phyloP scores from a whole-genome alignment of 768 basidiomycete species.

The Tylopilus sp. region DNA sequence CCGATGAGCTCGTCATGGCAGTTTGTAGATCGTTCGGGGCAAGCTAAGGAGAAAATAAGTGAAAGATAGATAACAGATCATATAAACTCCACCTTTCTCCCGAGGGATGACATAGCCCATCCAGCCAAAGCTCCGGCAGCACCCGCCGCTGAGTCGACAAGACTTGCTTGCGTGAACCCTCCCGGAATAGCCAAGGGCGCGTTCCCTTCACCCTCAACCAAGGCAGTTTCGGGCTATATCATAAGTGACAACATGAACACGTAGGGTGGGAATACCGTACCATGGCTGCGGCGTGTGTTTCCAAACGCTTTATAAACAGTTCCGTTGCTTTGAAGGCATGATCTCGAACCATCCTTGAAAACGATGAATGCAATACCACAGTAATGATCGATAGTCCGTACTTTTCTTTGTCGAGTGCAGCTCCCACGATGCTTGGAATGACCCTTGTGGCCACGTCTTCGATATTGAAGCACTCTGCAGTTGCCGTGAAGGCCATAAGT shows the following conservation, averaged over 20 bases:
- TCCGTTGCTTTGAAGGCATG: constrained; percentile 95
- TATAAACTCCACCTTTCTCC: constrained; percentile 59
- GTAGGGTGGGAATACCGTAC: constrained; percentile 38
- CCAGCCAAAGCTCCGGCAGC: constrained; percentile 91
- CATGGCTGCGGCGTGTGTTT: constrained; percentile 77
- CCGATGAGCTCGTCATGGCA: constrained; percentile 45
- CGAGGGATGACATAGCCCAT: constrained; percentile 91
- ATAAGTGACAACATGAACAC: not conserved
- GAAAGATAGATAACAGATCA: not conserved
- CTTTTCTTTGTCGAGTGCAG: constrained; percentile 93
- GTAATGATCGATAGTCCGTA: constrained; percentile 32
- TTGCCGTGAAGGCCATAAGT: constrained; percentile 94
- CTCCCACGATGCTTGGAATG: constrained; percentile 76
- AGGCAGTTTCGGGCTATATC: constrained; percentile 54
- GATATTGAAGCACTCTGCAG: constrained; percentile 80
- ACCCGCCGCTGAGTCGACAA: constrained; percentile 85
- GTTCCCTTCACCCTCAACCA: constrained; percentile 36
- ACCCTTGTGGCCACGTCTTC: constrained; percentile 90
- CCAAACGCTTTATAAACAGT: constrained; percentile 80
- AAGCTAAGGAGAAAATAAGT: constrained; percentile 41
- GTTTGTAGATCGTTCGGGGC: constrained; percentile 71
- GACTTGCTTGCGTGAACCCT: constrained; percentile 29
- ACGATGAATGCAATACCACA: not conserved
- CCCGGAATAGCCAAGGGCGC: constrained; percentile 27
- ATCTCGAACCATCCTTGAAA: constrained; percentile 79